phyloP scores from a whole-genome alignment of 1,284 basidiomycete genomes.

The Stygiomarasmius scandens region DNA sequence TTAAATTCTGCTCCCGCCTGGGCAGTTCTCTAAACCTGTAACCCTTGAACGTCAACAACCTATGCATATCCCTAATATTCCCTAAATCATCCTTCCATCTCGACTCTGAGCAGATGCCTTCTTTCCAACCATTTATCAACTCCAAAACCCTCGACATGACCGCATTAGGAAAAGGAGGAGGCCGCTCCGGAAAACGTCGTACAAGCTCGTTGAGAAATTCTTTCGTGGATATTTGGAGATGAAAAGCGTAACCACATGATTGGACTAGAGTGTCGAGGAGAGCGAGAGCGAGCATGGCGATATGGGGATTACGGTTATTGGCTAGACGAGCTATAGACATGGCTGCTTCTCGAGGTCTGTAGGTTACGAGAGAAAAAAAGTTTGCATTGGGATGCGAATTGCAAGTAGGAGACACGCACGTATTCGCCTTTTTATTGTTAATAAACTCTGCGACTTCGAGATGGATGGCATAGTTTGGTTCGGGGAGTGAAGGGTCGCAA shows the following conservation, averaged over 20 bases:
- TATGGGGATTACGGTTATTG: conserved; percentile 90
- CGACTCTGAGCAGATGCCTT: conserved; percentile 86
- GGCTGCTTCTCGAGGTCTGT: conserved; percentile 85
- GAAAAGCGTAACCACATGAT: conserved; percentile 95
- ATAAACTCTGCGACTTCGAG: conserved; percentile 94
- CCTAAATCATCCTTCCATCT: conserved; percentile 97
- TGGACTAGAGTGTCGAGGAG: conserved; percentile 94
- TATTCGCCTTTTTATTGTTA: conserved; percentile 96
- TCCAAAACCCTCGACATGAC: conserved; percentile 96
- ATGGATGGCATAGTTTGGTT: conserved; percentile 92
- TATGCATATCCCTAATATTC: conserved; percentile 98
- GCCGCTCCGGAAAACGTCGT: conserved; percentile 95
- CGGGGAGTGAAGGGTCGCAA: conserved; percentile 84
- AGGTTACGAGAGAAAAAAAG: conserved; percentile 2
- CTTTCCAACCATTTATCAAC: conserved; percentile 94
- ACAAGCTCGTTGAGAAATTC: conserved; percentile 99
- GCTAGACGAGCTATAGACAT: conserved; percentile 81
- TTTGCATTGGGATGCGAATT: background rate
- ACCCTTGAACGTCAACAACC: conserved; percentile 93
- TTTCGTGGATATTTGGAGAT: conserved; percentile 97
- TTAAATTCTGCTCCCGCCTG: conserved; percentile 38
- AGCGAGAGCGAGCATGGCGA: conserved; percentile 81
- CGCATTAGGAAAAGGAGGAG: conserved; percentile 91
- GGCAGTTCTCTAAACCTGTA: conserved; percentile 84
- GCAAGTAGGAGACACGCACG: conserved; percentile 53